phyloP scores from a whole-genome alignment of 306 rosid genomes.

The Acacia confusa region DNA sequence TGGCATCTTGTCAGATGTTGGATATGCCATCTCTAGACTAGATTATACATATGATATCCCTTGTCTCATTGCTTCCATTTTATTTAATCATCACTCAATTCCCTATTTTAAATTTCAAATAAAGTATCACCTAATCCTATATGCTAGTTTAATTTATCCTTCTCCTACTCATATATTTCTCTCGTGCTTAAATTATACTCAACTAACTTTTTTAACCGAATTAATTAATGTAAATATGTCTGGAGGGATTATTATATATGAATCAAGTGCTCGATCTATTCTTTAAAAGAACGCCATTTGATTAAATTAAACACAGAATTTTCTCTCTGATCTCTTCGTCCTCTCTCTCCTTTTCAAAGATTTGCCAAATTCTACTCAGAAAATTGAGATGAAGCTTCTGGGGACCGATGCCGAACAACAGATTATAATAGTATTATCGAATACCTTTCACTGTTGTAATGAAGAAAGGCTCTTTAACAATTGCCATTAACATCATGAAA shows the following conservation, averaged over 20 bases:
- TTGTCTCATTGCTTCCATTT: conserved; percentile 24
- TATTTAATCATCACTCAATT: not conserved
- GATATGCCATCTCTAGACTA: conserved; percentile 34
- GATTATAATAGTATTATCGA: not conserved
- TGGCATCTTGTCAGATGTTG: conserved; percentile 65
- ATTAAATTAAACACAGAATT: not conserved
- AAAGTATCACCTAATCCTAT: not conserved
- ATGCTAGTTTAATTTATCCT: not conserved
- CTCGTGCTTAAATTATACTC: not conserved
- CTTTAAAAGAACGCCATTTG: not conserved
- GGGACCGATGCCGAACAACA: not conserved
- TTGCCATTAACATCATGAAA: not conserved
- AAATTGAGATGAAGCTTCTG: not conserved
- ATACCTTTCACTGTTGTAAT: not conserved
- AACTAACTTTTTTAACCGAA: too few species aligned
- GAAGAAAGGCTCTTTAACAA: not conserved
- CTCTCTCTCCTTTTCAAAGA: not conserved
- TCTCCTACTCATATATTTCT: not conserved
- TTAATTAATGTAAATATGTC: too few species aligned
- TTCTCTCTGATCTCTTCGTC: not conserved
- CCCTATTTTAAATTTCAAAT: not conserved
- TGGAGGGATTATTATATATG: too few species aligned
- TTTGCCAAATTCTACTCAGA: not conserved
- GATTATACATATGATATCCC: conserved; percentile 25
- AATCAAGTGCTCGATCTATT: not conserved